These are phyloP conservation scores for Blastobotrys aristatus DNA, from an alignment of 1,139 yeast genomes.

Conservation along the genomic window DNA sequence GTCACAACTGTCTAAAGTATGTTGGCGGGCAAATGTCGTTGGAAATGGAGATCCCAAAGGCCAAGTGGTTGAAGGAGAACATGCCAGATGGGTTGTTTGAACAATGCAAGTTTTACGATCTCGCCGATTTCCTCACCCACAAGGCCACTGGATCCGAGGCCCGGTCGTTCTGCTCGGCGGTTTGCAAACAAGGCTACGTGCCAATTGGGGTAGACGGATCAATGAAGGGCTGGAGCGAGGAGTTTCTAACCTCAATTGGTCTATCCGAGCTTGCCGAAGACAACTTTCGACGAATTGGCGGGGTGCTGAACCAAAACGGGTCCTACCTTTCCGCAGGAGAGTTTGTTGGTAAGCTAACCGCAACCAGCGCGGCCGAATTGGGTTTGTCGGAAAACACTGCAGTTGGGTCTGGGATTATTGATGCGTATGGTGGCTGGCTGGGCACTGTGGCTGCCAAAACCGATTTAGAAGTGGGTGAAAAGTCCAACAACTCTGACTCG, in stretches of 20 bases:
- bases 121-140: constrained; percentile 86
- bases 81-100: constrained; percentile 62
- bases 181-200: constrained; percentile 92
- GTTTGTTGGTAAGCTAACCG: constrained; percentile 65
- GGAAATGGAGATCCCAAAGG: constrained; percentile 97
- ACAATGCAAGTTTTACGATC: constrained; percentile 79
- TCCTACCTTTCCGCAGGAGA: constrained; percentile 83
- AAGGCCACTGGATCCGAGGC: constrained; percentile 84
- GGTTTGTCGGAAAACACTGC: constrained; percentile 76
- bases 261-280: constrained; percentile 73
- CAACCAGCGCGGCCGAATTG: constrained; percentile 69
- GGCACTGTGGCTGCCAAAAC: constrained; percentile 94
- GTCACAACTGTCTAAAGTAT: constrained; percentile 73
- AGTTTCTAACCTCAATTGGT: constrained; percentile 62
- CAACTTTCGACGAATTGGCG: constrained; percentile 77
- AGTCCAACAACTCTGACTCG: constrained; percentile 32
- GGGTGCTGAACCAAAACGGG: constrained; percentile 67
- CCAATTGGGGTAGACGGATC: constrained; percentile 89
- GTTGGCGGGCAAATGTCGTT: constrained; percentile 98
- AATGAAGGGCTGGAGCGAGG: constrained; percentile 82
- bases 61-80: constrained; percentile 90
- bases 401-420: constrained; percentile 94
- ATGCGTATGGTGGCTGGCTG: constrained; percentile 98
- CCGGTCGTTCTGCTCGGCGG: constrained; percentile 82
- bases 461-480: constrained; percentile 18